Evolutionary conservation across 169 alveolate genomes (phyloP).

Genomic region (Plasmodium gallinaceum): DNA sequence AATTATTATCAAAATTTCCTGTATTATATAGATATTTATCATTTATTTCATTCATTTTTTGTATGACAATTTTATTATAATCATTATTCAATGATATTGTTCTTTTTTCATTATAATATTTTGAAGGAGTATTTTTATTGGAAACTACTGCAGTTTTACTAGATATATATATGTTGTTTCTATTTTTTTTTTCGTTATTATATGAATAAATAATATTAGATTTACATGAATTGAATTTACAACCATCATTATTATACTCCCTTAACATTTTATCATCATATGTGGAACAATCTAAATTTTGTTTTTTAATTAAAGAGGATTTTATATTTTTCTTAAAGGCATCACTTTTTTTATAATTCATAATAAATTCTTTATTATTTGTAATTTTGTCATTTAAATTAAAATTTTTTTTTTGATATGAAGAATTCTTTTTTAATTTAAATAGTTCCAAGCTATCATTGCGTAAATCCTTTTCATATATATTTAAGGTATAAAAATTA

Average conservation of each 20-base stretch:
- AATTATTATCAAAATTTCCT: not conserved
- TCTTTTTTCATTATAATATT: not conserved
- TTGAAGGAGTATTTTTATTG: not conserved
- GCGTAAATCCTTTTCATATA: conserved; percentile 33
- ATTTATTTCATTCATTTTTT: not conserved
- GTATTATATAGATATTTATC: not conserved
- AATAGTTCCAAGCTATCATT: not conserved
- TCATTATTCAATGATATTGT: not conserved
- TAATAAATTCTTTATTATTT: not conserved
- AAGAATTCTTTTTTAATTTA: conserved; percentile 2
- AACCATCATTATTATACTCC: not conserved
- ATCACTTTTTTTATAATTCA: not conserved
- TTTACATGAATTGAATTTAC: not conserved
- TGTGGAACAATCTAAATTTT: not conserved
- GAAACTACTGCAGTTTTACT: conserved; percentile 14
- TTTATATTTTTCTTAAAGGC: not conserved
- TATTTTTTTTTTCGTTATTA: not conserved
- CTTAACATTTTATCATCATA: not conserved
- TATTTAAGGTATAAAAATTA: conserved; percentile 32
- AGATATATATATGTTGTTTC: conserved; percentile 1
- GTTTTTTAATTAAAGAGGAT: not conserved
- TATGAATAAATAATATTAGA: not conserved
- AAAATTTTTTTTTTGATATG: not conserved
- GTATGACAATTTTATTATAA: not conserved
- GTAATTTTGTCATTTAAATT: not conserved